Evolutionary conservation across 2,329 filamentous ascomycete species (phyloP).

Genomic region (Aspergillus oerlinghausenensis): DNA sequence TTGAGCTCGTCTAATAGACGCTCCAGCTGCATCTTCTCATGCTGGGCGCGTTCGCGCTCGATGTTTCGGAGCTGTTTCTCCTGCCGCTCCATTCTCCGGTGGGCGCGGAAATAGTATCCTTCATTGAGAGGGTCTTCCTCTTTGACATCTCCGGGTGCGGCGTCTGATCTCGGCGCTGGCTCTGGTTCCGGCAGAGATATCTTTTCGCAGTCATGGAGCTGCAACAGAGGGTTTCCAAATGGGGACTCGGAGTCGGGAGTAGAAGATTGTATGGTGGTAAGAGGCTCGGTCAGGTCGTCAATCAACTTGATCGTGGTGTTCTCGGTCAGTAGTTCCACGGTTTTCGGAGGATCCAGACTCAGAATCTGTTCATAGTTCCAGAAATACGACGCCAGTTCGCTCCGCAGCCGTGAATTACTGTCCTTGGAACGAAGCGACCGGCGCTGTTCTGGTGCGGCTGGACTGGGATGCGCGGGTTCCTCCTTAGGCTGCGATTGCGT

Average conservation of each 20-base stretch:
- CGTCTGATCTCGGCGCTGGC: slow-evolving; percentile 4
- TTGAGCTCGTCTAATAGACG: slow-evolving; percentile 73
- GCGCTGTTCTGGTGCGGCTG: slow-evolving; percentile 46
- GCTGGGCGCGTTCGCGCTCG: slow-evolving; percentile 61
- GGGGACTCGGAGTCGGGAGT: slow-evolving; percentile 19
- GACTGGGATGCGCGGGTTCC: not conserved
- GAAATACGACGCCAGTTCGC: slow-evolving; percentile 86
- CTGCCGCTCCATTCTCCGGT: slow-evolving; percentile 58
- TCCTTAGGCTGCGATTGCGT: slow-evolving; percentile 4
- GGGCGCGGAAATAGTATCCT: slow-evolving; percentile 53
- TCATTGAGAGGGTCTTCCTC: slow-evolving; percentile 54
- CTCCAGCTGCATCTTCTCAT: slow-evolving; percentile 63
- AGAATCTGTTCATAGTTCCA: slow-evolving; percentile 92
- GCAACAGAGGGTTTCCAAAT: slow-evolving; percentile 34
- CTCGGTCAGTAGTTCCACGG: slow-evolving; percentile 65
- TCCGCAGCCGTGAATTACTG: slow-evolving; percentile 76
- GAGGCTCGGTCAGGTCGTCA: slow-evolving; percentile 49
- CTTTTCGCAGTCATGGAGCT: slow-evolving; percentile 35
- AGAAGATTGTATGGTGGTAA: slow-evolving; percentile 16
- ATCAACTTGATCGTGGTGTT: slow-evolving; percentile 70
- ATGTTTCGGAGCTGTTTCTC: slow-evolving; percentile 66
- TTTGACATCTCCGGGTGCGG: slow-evolving; percentile 13
- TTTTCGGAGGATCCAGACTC: slow-evolving; percentile 73
- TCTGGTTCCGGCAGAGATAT: slow-evolving; percentile 14
- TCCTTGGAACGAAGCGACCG: slow-evolving; percentile 83